These are phyloP conservation scores for Avena atlantica DNA, from an alignment of 176 grass and related monocot species.

Conservation along the genomic window DNA sequence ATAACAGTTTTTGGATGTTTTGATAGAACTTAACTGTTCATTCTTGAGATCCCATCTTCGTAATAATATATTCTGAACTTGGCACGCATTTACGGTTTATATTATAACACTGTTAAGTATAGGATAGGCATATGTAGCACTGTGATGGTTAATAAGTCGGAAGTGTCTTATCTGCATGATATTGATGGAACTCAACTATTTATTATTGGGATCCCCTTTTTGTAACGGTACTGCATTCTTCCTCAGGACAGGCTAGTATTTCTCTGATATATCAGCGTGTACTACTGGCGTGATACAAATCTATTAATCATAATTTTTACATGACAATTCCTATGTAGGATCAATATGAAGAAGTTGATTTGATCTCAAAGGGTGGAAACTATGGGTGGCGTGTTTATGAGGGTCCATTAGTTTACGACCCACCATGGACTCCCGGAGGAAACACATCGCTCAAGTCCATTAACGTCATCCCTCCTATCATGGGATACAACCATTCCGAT, in stretches of 20 bases:
- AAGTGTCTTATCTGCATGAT: background rate
- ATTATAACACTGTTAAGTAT: background rate
- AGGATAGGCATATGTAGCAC: background rate
- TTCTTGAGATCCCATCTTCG: no score
- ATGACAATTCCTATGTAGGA: constrained; percentile 45
- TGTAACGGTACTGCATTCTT: no score
- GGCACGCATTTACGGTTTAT: background rate
- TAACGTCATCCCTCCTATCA: constrained; percentile 54
- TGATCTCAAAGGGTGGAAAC: constrained; percentile 77
- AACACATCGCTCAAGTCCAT: constrained; percentile 58
- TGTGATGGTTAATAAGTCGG: background rate
- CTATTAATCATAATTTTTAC: background rate
- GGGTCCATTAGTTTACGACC: constrained; percentile 51
- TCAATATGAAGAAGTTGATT: constrained; percentile 70
- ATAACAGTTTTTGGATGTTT: no score
- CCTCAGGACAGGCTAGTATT: background rate
- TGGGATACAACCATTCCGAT: constrained; percentile 65
- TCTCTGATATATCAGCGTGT: background rate
- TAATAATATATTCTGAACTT: background rate
- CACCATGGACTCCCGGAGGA: constrained; percentile 47
- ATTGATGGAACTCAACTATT: constrained; percentile 15
- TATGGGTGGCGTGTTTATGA: constrained; percentile 78
- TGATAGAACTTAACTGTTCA: no score
- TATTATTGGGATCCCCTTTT: background rate
- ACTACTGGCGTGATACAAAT: background rate